Conservation (phyloP, 2,329 filamentous ascomycete genomes). For the Graphilbum sp. region DNA sequence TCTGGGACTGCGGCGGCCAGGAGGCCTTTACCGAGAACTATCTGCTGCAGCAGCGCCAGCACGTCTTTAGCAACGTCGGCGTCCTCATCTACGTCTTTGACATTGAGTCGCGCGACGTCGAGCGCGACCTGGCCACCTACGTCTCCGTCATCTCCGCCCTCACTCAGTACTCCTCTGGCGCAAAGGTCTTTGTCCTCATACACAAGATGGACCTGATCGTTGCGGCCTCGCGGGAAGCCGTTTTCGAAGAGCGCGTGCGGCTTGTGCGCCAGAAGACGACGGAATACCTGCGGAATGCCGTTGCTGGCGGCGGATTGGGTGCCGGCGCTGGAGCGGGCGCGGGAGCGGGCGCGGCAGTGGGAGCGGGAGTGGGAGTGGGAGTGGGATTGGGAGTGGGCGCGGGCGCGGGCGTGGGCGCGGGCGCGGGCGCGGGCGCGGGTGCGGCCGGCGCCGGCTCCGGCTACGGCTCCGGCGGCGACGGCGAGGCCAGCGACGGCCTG, state of each 20-base stretch:
- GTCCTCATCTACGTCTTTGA: constrained; percentile 99
- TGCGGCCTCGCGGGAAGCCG: constrained; percentile 55
- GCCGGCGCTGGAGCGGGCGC: background rate
- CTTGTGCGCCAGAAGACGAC: constrained; percentile 59
- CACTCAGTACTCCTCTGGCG: constrained; percentile 62
- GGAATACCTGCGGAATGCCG: constrained; percentile 30
- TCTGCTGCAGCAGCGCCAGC: constrained; percentile 82
- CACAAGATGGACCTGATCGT: constrained; percentile 99
- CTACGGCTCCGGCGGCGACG: constrained; percentile 8
- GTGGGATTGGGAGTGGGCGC: constrained; percentile 9
- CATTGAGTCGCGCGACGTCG: constrained; percentile 88
- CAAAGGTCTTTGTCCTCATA: constrained; percentile 84
- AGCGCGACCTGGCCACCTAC: constrained; percentile 85
- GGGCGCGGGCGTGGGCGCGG: background rate
- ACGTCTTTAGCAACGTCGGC: constrained; percentile 92
- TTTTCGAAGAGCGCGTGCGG: constrained; percentile 71
- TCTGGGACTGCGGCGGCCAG: constrained; percentile 98
- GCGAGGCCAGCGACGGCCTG: constrained; percentile 14
- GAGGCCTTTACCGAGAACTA: constrained; percentile 99
- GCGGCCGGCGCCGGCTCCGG: too few species aligned
- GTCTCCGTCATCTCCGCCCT: constrained; percentile 78
- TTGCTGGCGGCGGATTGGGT: constrained; percentile 16
- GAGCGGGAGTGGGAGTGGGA: too few species aligned
- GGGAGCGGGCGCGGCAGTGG: constrained; percentile 7
- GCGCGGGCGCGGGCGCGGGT: too few species aligned